Conservation (phyloP, 2,329 filamentous ascomycete genomes). For the Cladosporium phlei region DNA sequence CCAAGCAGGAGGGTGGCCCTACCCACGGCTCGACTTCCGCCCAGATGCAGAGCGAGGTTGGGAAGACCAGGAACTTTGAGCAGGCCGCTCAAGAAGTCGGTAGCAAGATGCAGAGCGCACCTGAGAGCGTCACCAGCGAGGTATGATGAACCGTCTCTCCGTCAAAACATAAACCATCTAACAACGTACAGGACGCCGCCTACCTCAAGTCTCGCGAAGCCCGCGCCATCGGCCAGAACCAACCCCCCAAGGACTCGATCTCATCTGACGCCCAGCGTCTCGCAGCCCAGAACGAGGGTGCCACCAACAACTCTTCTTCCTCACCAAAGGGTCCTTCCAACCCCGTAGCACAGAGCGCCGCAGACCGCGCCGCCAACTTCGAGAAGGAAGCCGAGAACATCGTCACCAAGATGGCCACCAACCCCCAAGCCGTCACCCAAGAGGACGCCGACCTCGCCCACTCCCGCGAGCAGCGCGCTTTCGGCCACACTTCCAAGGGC, state of each 20-base stretch:
- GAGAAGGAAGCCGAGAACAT: constrained; percentile 28
- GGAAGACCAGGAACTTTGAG: constrained; percentile 27
- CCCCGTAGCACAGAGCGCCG: constrained; percentile 28
- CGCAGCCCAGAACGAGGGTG: constrained; percentile 30
- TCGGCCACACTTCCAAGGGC: constrained; percentile 30
- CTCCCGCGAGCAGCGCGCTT: constrained; percentile 30
- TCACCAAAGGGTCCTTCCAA: constrained; percentile 14
- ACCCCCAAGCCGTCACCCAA: constrained; percentile 30
- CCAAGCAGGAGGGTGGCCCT: constrained; percentile 30
- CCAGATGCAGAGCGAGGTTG: constrained; percentile 32
- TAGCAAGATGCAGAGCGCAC: constrained; percentile 26
- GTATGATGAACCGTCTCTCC: constrained; percentile 7
- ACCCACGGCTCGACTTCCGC: constrained; percentile 29
- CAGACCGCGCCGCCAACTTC: constrained; percentile 31
- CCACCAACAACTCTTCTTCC: constrained; percentile 13
- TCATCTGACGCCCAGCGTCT: constrained; percentile 38
- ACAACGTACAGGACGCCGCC: constrained; percentile 32
- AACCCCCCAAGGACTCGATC: constrained; percentile 30
- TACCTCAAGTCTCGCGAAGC: constrained; percentile 40
- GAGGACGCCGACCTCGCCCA: constrained; percentile 31
- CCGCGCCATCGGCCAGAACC: constrained; percentile 27
- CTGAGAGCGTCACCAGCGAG: constrained; percentile 33
- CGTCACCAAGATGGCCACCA: constrained; percentile 31
- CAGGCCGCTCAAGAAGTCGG: constrained; percentile 27
- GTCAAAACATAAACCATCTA: background rate